phyloP scores from a whole-genome alignment of 306 rosid genomes.

The Acacia confusa region DNA sequence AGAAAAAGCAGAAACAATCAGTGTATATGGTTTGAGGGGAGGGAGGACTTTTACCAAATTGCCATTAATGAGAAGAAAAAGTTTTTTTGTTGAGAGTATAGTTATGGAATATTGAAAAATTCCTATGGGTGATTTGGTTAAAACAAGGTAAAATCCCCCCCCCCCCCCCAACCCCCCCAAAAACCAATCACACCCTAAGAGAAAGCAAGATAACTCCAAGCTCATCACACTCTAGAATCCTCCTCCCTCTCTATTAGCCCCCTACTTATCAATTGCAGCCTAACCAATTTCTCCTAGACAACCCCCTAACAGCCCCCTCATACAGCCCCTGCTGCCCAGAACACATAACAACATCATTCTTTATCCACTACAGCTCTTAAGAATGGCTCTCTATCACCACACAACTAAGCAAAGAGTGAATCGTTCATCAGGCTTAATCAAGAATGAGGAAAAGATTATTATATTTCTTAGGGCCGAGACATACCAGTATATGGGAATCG shows the following conservation, averaged over 20 bases:
- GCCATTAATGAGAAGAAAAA: no score
- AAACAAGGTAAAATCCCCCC: no score
- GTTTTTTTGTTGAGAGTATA: no score
- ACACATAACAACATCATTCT: background rate
- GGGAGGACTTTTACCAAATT: no score
- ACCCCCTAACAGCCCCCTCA: background rate
- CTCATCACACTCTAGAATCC: background rate
- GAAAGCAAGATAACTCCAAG: background rate
- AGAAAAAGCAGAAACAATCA: background rate
- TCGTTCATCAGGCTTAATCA: background rate
- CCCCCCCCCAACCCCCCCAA: no score
- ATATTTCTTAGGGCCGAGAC: conserved; percentile 7
- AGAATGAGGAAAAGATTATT: background rate
- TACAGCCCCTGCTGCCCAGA: background rate
- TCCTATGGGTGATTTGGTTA: no score
- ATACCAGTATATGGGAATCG: conserved; percentile 89
- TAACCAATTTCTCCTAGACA: background rate
- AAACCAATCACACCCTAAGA: background rate
- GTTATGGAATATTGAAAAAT: no score
- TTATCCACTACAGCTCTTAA: background rate
- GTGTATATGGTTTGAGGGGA: no score
- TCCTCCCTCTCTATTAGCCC: background rate
- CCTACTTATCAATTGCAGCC: background rate
- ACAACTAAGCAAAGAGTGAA: conserved; percentile 2
- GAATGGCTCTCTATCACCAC: background rate